A percentile compares a stretch with the other conserved stretches of the same genome.
Evolutionary conservation across 139 green algal species (phyloP).

Genomic region (Chlorella sp.): DNA sequence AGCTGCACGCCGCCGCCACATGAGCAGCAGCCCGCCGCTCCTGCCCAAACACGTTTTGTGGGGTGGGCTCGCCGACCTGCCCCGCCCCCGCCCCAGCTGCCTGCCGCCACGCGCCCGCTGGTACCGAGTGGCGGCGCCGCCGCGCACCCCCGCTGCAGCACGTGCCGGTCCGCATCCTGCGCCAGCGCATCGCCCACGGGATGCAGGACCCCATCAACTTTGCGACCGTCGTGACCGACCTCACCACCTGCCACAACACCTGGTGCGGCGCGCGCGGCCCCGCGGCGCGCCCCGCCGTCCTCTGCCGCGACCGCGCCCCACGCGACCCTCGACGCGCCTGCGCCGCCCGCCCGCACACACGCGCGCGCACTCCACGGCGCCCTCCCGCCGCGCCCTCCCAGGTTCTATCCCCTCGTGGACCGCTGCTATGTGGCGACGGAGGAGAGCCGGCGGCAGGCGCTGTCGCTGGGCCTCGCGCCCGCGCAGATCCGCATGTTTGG

Average conservation of each 20-base stretch:
- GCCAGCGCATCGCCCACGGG: constrained; percentile 44
- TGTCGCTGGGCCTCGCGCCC: constrained; percentile 44
- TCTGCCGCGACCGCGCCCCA: background rate
- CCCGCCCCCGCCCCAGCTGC: background rate
- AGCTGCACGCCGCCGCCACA: too few relatives aligned
- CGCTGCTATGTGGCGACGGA: constrained; percentile 88
- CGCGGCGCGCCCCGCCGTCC: too few relatives aligned
- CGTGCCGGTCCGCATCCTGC: constrained; percentile 75
- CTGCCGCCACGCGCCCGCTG: background rate
- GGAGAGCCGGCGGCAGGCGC: constrained; percentile 41
- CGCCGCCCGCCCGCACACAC: too few relatives aligned
- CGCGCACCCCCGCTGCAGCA: constrained; percentile 82
- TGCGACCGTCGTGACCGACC: constrained; percentile 96
- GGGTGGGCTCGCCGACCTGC: too few relatives aligned
- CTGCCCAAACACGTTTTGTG: too few relatives aligned
- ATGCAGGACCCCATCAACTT: constrained; percentile 77
- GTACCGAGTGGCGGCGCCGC: too few relatives aligned
- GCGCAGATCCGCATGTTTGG: constrained; percentile 71
- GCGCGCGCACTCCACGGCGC: too few relatives aligned
- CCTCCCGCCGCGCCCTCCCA: too few relatives aligned
- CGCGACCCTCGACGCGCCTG: background rate
- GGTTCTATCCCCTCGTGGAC: too few relatives aligned
- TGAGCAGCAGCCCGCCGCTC: too few relatives aligned
- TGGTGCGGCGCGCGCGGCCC: constrained; percentile 81
- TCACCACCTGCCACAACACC: constrained; percentile 97